These are phyloP conservation scores for Trichoderma hamatum DNA, from an alignment of 2,329 filamentous ascomycete genomes.

Conservation along the genomic window DNA sequence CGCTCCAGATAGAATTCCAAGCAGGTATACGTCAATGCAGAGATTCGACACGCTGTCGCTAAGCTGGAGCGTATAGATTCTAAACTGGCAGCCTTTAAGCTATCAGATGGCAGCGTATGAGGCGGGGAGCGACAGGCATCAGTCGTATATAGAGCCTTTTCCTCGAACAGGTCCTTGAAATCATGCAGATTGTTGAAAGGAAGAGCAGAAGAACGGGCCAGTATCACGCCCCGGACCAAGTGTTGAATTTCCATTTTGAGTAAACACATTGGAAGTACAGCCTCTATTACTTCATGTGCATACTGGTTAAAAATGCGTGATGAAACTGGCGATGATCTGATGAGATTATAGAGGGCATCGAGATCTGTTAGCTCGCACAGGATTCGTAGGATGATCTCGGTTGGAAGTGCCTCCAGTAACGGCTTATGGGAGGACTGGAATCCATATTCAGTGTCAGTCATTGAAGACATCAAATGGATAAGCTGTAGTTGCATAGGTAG, in stretches of 20 bases:
- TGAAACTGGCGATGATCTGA: neutral
- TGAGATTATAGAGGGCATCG: neutral
- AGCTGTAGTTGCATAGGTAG: neutral
- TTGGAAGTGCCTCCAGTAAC: neutral
- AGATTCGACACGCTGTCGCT: constrained; percentile 30
- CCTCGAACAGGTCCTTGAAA: neutral
- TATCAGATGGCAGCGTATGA: neutral
- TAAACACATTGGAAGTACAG: neutral
- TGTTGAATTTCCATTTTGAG: neutral
- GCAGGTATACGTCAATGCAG: constrained; percentile 30
- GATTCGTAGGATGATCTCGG: neutral
- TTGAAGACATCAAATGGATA: neutral
- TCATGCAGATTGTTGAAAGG: neutral
- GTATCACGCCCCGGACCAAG: neutral
- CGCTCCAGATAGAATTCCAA: constrained; percentile 30
- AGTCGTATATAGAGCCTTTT: neutral
- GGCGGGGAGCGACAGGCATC: neutral
- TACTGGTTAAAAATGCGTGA: neutral
- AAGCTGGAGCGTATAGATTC: neutral
- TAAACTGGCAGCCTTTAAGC: neutral
- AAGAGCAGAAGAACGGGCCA: neutral
- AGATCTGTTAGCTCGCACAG: neutral
- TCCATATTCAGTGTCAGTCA: neutral
- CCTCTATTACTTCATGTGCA: neutral
- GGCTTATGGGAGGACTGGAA: neutral